A percentile compares a stretch with the other conserved stretches of the same genome.
These are phyloP conservation scores for Fusarium protoensiforme DNA, from an alignment of 2,329 filamentous ascomycete genomes.

Conservation along the genomic window DNA sequence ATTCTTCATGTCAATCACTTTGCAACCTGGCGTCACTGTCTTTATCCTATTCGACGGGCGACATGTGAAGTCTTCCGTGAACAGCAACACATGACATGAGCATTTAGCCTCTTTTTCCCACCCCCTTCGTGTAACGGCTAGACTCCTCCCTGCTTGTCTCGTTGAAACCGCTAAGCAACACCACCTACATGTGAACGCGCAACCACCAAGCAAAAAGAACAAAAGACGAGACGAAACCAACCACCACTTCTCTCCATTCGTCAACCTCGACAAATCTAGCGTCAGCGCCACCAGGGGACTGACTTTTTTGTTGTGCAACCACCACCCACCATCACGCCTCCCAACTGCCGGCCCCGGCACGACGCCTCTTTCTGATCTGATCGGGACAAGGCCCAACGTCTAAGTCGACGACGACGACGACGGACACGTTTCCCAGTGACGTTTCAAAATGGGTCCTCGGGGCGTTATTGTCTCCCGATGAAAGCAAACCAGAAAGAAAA, in stretches of 20 bases:
- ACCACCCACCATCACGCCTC: not conserved
- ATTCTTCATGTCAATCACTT: not conserved
- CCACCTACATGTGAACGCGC: slow-evolving; percentile 19
- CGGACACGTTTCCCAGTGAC: not conserved
- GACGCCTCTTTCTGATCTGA: not conserved
- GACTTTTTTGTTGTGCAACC: not conserved
- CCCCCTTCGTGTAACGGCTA: slow-evolving; percentile 13
- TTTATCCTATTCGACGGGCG: slow-evolving; percentile 5
- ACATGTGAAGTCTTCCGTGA: not conserved
- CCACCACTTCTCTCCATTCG: slow-evolving; percentile 17
- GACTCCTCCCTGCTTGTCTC: slow-evolving; percentile 17
- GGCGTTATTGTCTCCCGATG: not conserved
- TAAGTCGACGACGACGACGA: not conserved
- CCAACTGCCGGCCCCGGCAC: slow-evolving; percentile 2
- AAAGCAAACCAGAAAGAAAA: not conserved
- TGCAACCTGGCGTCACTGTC: not conserved
- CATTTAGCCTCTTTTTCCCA: slow-evolving; percentile 3
- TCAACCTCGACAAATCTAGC: slow-evolving; percentile 25
- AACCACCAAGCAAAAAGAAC: slow-evolving; percentile 5
- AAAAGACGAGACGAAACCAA: slow-evolving; percentile 28
- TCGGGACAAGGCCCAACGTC: not conserved
- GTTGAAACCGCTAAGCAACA: slow-evolving; percentile 12
- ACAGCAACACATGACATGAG: slow-evolving; percentile 1
- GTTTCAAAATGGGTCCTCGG: not conserved
- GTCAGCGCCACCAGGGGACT: slow-evolving; percentile 25